phyloP scores from a whole-genome alignment of 2,329 filamentous ascomycete genomes.

The Fonsecaea pugnacius region DNA sequence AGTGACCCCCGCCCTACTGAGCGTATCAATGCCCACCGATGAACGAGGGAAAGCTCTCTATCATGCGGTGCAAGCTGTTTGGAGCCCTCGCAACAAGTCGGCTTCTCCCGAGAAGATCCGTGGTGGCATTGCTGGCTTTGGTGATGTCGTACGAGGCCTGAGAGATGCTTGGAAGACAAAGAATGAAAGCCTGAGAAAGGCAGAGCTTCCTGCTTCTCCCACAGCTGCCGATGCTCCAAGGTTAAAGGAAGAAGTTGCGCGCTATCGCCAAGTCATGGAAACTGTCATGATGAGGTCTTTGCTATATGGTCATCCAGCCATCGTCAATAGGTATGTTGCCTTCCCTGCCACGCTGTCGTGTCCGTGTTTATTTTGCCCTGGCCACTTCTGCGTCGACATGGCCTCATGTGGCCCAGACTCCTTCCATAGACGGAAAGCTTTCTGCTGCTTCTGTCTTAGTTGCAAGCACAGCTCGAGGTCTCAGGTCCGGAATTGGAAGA shows the following conservation, averaged over 20 bases:
- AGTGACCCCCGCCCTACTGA: slow-evolving; percentile 58
- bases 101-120: slow-evolving; percentile 59
- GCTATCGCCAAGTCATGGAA: slow-evolving; percentile 63
- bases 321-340: slow-evolving; percentile 56
- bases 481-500: neutral
- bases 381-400: neutral
- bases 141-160: slow-evolving; percentile 63
- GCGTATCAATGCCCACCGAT: slow-evolving; percentile 58
- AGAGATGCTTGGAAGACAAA: slow-evolving; percentile 66
- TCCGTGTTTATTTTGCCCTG: neutral
- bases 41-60: slow-evolving; percentile 55
- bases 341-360: slow-evolving; percentile 23
- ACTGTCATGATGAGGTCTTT: slow-evolving; percentile 52
- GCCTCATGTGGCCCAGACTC: neutral
- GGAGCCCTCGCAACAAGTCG: slow-evolving; percentile 59
- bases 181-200: slow-evolving; percentile 59
- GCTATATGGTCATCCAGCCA: slow-evolving; percentile 51
- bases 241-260: slow-evolving; percentile 61
- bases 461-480: slow-evolving; percentile 5
- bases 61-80: slow-evolving; percentile 65
- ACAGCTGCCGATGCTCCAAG: slow-evolving; percentile 52
- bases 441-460: slow-evolving; percentile 3
- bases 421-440: slow-evolving; percentile 4
- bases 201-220: slow-evolving; percentile 59
- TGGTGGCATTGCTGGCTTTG: slow-evolving; percentile 60